Evolutionary conservation across 306 rosid genomes (phyloP).

Genomic region (Medicago ruthenica): DNA sequence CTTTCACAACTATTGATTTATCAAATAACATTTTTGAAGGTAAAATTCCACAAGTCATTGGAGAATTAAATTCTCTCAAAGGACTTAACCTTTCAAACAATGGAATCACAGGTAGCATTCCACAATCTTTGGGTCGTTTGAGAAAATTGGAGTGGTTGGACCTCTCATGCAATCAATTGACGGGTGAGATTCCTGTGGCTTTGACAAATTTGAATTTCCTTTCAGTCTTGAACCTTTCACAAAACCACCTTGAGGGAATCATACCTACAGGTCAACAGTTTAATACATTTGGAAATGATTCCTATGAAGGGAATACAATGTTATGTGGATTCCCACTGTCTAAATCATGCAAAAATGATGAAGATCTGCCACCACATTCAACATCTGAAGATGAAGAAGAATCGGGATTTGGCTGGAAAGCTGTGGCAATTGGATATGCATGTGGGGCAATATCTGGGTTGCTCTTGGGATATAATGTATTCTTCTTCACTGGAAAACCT

Average conservation of each 20-base stretch:
- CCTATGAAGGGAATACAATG: constrained; percentile 39
- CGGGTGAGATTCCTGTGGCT: constrained; percentile 7
- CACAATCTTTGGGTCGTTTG: constrained; percentile 38
- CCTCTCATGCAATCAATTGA: constrained; percentile 45
- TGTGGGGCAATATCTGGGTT: constrained; percentile 45
- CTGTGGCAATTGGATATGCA: constrained; percentile 42
- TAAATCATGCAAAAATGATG: constrained; percentile 3
- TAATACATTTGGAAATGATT: constrained; percentile 38
- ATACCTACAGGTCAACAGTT: constrained; percentile 54
- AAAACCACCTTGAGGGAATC: constrained; percentile 40
- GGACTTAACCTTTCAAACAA: constrained; percentile 51
- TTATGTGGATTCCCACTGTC: constrained; percentile 47
- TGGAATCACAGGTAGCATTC: constrained; percentile 44
- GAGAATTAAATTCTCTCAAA: constrained; percentile 36
- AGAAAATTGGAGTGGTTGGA: constrained; percentile 46
- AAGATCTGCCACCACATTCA: not conserved
- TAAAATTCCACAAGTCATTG: constrained; percentile 40
- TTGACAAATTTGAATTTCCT: constrained; percentile 42
- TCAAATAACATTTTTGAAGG: constrained; percentile 57
- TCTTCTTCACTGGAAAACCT: constrained; percentile 4
- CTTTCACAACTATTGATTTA: constrained; percentile 44
- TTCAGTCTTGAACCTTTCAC: constrained; percentile 36
- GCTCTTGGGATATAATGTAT: constrained; percentile 22
- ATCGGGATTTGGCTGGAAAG: constrained; percentile 42
- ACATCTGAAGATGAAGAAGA: not conserved